Evolutionary conservation across 176 grass and related monocot species (phyloP).

Genomic region (Echinochloa phyllopogon): DNA sequence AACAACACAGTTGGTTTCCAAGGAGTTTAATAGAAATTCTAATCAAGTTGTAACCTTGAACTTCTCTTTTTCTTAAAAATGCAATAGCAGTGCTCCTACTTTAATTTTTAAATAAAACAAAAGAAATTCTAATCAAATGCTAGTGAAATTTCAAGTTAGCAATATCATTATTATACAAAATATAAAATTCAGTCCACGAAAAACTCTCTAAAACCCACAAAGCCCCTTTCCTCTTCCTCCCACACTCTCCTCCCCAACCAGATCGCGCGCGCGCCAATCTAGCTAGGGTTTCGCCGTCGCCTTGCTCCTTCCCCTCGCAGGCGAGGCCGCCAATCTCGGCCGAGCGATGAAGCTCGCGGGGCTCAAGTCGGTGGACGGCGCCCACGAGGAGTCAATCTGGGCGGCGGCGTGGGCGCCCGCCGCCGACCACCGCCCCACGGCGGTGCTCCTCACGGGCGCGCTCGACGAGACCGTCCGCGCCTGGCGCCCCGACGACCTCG

Average conservation of each 20-base stretch:
- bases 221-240: background rate
- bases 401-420: slow-evolving; percentile 82
- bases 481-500: slow-evolving; percentile 82
- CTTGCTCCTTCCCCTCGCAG: background rate
- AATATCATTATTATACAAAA: too few species aligned
- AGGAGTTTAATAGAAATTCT: too few species aligned
- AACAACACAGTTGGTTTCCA: too few species aligned
- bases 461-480: slow-evolving; percentile 83
- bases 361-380: slow-evolving; percentile 73
- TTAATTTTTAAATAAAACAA: too few species aligned
- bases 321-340: background rate
- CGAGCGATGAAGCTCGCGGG: slow-evolving; percentile 81
- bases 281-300: slow-evolving; percentile 54
- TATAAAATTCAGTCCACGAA: too few species aligned
- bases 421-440: slow-evolving; percentile 48
- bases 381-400: slow-evolving; percentile 96
- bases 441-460: slow-evolving; percentile 77
- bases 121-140: too few species aligned
- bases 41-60: too few species aligned
- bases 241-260: background rate
- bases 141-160: too few species aligned
- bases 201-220: background rate
- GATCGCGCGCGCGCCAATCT: slow-evolving; percentile 4
- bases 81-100: too few species aligned
- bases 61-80: too few species aligned